These are phyloP conservation scores for Fragilariopsis cylindrus DNA, from an alignment of 108 stramenopile genomes.

Conservation along the genomic window DNA sequence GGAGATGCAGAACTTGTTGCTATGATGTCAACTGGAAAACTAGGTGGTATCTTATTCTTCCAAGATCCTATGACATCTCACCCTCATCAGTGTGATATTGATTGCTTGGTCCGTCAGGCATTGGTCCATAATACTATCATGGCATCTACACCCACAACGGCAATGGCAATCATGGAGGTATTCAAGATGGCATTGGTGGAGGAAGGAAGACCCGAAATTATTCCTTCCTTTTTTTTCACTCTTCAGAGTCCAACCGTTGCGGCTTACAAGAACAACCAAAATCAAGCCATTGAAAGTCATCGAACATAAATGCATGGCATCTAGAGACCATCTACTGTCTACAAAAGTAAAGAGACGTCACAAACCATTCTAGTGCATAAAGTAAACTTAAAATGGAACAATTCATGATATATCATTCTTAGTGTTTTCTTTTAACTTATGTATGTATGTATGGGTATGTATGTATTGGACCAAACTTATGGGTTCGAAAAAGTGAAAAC, in stretches of 20 bases:
- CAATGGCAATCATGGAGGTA: not conserved
- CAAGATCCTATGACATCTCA: conserved; percentile 37
- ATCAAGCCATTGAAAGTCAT: not conserved
- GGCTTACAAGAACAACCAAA: conserved; percentile 19
- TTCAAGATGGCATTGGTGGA: conserved; percentile 14
- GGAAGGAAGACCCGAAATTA: conserved; percentile 10
- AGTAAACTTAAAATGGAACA: not conserved
- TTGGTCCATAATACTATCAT: conserved; percentile 35
- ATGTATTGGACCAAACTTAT: too few species aligned
- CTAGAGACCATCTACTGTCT: too few species aligned
- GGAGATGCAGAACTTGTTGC: conserved; percentile 42
- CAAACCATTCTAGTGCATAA: not conserved
- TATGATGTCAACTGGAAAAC: conserved; percentile 31
- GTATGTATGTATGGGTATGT: too few species aligned
- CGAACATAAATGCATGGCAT: too few species aligned
- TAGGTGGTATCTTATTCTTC: conserved; percentile 41
- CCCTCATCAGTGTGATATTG: conserved; percentile 41
- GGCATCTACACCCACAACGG: conserved; percentile 29
- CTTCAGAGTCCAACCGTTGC: conserved; percentile 16
- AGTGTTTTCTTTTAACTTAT: not conserved
- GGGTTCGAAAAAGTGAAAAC: too few species aligned
- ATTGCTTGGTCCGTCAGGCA: conserved; percentile 35
- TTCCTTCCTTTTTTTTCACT: conserved; percentile 19
- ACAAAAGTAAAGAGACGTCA: too few species aligned
- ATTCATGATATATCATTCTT: not conserved